These are phyloP conservation scores for Fusarium piperis DNA, from an alignment of 2,329 filamentous ascomycete species.

Conservation along the genomic window DNA sequence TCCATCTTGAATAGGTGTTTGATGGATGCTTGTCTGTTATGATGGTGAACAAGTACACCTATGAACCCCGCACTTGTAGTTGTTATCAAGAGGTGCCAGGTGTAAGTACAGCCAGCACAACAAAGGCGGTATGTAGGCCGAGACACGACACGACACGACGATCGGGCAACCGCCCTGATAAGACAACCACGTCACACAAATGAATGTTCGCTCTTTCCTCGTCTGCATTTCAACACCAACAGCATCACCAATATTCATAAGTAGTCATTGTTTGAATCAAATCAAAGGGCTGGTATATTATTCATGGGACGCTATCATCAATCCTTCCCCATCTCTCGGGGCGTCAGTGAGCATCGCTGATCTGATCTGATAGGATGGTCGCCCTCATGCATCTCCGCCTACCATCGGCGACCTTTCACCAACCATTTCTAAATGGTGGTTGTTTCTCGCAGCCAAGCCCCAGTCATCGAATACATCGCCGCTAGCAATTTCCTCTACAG, in stretches of 20 bases:
- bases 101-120: background rate
- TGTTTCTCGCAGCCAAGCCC: slow-evolving; percentile 12
- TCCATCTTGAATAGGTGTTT: slow-evolving; percentile 12
- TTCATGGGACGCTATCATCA: slow-evolving; percentile 31
- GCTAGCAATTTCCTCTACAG: background rate
- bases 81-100: background rate
- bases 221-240: background rate
- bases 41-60: background rate
- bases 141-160: background rate
- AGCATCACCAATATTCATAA: background rate
- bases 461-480: background rate
- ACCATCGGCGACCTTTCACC: slow-evolving; percentile 11
- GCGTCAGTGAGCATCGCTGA: slow-evolving; percentile 8
- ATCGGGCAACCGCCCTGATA: background rate
- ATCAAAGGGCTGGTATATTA: slow-evolving; percentile 18
- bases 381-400: slow-evolving; percentile 7
- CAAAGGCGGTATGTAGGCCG: background rate
- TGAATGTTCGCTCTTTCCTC: background rate
- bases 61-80: background rate
- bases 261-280: slow-evolving; percentile 1
- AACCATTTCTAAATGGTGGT: slow-evolving; percentile 19
- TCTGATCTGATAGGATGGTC: slow-evolving; percentile 3
- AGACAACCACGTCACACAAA: background rate
- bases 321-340: slow-evolving; percentile 36
- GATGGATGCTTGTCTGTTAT: background rate